A percentile compares a stretch with the other conserved stretches of the same genome.
Evolutionary conservation across 2,329 filamentous ascomycete species (phyloP).

Genomic region (Fusarium pseudograminearum): DNA sequence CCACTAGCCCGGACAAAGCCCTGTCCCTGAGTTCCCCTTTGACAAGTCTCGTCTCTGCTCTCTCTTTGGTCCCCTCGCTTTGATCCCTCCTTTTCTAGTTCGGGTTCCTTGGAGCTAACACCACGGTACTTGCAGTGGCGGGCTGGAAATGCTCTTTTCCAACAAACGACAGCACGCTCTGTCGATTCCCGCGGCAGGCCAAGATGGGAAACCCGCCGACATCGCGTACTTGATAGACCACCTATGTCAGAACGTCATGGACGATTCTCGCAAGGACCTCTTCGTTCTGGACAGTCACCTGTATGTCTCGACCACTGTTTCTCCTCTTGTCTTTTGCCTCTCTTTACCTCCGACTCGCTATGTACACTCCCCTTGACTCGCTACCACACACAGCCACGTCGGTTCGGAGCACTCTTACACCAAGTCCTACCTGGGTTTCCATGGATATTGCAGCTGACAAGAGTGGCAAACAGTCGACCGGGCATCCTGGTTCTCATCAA

Average conservation of each 20-base stretch:
- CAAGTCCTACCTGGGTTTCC: constrained; percentile 12
- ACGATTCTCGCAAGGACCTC: constrained; percentile 84
- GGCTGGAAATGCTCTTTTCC: constrained; percentile 93
- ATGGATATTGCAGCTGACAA: constrained; percentile 42
- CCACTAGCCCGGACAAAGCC: constrained; percentile 26
- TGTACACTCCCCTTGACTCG: constrained; percentile 40
- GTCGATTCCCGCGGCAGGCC: constrained; percentile 72
- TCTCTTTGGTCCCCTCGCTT: constrained; percentile 15
- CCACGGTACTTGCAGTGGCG: constrained; percentile 70
- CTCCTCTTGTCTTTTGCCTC: neutral
- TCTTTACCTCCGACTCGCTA: constrained; percentile 18
- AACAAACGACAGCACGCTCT: constrained; percentile 81
- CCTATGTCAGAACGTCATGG: constrained; percentile 86
- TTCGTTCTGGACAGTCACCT: constrained; percentile 90
- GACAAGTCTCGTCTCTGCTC: constrained; percentile 21
- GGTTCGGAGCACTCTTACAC: constrained; percentile 2
- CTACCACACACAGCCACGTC: constrained; percentile 19
- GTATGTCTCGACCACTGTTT: constrained; percentile 67
- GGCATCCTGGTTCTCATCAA: constrained; percentile 98
- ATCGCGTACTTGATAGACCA: constrained; percentile 82
- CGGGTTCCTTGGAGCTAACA: constrained; percentile 29
- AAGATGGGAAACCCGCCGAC: constrained; percentile 71
- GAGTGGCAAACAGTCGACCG: constrained; percentile 74
- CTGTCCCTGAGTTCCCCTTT: constrained; percentile 34
- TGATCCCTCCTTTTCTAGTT: constrained; percentile 16